These are phyloP conservation scores for Meredithiella fracta DNA, from an alignment of 2,329 filamentous ascomycete species.

Conservation along the genomic window DNA sequence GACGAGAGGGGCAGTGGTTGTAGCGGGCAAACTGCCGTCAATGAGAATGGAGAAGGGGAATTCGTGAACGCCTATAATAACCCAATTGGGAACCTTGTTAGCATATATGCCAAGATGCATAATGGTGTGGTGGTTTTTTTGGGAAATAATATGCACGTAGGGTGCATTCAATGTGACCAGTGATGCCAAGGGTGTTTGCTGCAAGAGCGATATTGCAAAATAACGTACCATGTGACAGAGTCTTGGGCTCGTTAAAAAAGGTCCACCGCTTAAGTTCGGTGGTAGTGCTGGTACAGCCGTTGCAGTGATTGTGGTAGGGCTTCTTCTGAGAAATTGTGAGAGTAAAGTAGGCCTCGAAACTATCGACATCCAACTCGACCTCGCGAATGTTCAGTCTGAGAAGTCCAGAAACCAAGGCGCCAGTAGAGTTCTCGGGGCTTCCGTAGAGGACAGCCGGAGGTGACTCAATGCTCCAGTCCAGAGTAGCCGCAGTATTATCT, in stretches of 20 bases:
- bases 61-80: constrained; percentile 42
- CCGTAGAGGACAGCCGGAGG: constrained; percentile 78
- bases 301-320: constrained; percentile 64
- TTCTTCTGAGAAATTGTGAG: constrained; percentile 62
- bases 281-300: constrained; percentile 53
- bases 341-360: constrained; percentile 55
- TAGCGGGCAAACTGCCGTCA: constrained; percentile 70
- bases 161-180: neutral
- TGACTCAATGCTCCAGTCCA: constrained; percentile 57
- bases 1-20: constrained; percentile 56
- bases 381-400: constrained; percentile 59
- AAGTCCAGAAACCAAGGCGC: constrained; percentile 72
- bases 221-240: constrained; percentile 32
- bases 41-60: constrained; percentile 85
- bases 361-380: constrained; percentile 48
- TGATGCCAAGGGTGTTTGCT: neutral
- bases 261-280: constrained; percentile 67
- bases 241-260: constrained; percentile 45
- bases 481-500: constrained; percentile 25
- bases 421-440: constrained; percentile 54
- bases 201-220: neutral
- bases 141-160: neutral
- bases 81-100: constrained; percentile 11
- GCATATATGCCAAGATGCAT: constrained; percentile 15
- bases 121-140: neutral